Conservation (phyloP, 192 early-diverging fungal species). For the Linnemannia zychae region DNA sequence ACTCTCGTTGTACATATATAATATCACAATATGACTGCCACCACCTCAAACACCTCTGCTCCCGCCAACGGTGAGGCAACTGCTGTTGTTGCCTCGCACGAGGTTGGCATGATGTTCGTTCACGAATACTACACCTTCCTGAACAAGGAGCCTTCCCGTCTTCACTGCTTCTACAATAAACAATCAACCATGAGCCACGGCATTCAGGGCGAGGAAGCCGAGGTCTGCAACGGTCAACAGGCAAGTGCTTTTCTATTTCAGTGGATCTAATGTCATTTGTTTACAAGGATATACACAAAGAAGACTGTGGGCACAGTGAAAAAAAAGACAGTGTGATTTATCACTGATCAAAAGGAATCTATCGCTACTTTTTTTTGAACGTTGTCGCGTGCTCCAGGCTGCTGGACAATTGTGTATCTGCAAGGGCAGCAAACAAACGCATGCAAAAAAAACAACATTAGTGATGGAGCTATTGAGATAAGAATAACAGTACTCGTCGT, state of each 20-base stretch:
- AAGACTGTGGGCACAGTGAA: neutral
- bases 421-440: neutral
- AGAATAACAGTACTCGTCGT: neutral
- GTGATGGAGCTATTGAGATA: neutral
- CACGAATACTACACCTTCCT: constrained; percentile 95
- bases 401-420: neutral
- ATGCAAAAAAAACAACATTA: neutral
- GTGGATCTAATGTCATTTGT: neutral
- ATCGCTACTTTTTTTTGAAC: neutral
- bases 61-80: constrained; percentile 32
- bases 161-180: constrained; percentile 92
- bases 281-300: neutral
- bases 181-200: constrained; percentile 89
- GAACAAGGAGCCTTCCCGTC: constrained; percentile 82
- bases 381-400: neutral
- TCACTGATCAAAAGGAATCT: neutral
- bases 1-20: constrained; percentile 29
- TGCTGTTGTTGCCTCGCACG: constrained; percentile 62
- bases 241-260: constrained; percentile 54
- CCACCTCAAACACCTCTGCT: constrained; percentile 44
- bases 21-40: constrained; percentile 37
- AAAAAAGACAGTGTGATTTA: neutral
- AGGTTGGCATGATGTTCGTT: constrained; percentile 95
- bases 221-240: constrained; percentile 78
- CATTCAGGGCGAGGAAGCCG: constrained; percentile 79